These are phyloP conservation scores for Dicorynia guianensis DNA, from an alignment of 306 rosid genomes.

Conservation along the genomic window DNA sequence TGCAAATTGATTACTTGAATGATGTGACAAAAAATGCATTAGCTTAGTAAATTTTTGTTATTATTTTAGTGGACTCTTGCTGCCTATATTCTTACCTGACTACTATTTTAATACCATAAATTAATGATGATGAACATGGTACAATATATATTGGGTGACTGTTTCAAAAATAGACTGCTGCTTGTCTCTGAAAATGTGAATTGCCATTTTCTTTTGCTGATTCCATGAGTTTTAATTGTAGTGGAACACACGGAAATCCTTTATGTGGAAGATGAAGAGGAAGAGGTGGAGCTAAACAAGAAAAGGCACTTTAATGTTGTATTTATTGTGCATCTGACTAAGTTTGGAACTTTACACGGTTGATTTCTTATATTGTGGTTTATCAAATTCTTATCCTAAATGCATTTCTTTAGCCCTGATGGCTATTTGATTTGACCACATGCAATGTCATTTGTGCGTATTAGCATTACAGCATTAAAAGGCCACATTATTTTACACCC, in stretches of 20 bases:
- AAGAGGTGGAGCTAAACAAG: conserved; percentile 41
- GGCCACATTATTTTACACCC: neutral
- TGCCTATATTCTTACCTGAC: conserved; percentile 22
- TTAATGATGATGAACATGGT: conserved; percentile 22
- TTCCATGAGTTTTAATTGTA: conserved; percentile 47
- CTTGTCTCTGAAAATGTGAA: conserved; percentile 15
- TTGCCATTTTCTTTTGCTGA: conserved; percentile 35
- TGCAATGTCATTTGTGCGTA: conserved; percentile 12
- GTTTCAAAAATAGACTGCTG: conserved; percentile 18
- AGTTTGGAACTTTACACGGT: conserved; percentile 43
- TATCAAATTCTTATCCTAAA: neutral
- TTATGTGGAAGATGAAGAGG: conserved; percentile 46
- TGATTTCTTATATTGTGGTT: conserved; percentile 12
- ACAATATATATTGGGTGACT: conserved; percentile 13
- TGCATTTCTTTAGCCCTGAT: conserved; percentile 22
- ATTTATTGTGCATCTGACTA: conserved; percentile 96
- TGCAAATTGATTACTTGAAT: neutral
- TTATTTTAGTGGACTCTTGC: conserved; percentile 32
- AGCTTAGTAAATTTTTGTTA: conserved; percentile 26
- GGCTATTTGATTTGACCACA: neutral
- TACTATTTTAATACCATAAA: conserved; percentile 27
- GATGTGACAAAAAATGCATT: neutral
- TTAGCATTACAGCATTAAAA: conserved; percentile 25
- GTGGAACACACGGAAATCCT: conserved; percentile 60
- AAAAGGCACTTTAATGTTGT: conserved; percentile 94